Evolutionary conservation across 805 yeast genomes (phyloP).

Genomic region (Candida sithepensis): DNA sequence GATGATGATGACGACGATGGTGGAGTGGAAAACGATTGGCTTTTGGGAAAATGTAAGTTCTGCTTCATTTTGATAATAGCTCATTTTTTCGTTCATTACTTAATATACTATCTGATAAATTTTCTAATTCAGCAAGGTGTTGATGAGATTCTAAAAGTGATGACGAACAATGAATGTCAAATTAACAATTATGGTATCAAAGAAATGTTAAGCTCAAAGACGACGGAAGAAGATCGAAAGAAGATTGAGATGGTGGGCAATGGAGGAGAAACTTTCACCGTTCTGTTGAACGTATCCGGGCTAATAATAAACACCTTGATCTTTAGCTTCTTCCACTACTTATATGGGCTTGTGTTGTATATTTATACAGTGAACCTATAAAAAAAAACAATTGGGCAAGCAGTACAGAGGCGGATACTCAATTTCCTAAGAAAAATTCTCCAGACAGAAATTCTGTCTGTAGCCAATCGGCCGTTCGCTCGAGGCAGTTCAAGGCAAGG

Average conservation of each 20-base stretch:
- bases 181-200: slow-evolving; percentile 13
- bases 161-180: slow-evolving; percentile 14
- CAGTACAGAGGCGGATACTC: neutral
- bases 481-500: no score
- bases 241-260: slow-evolving; percentile 3
- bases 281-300: slow-evolving; percentile 15
- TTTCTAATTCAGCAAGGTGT: slow-evolving; percentile 19
- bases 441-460: neutral
- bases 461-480: no score
- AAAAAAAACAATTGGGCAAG: neutral
- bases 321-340: slow-evolving; percentile 20
- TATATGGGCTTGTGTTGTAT: slow-evolving; percentile 15
- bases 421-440: no score
- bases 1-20: neutral
- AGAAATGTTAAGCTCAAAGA: neutral
- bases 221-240: slow-evolving; percentile 4
- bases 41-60: slow-evolving; percentile 16
- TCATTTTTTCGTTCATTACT: slow-evolving; percentile 19
- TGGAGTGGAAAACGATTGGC: neutral
- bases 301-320: slow-evolving; percentile 18
- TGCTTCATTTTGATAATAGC: slow-evolving; percentile 13
- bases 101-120: slow-evolving; percentile 17
- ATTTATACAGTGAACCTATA: slow-evolving; percentile 11
- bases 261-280: slow-evolving; percentile 20
- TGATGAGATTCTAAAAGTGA: slow-evolving; percentile 11